Percentiles rank a stretch among this genome's conserved stretches.
Conservation (phyloP, 2,329 filamentous ascomycete genomes). For the Gaeumannomyces tritici region DNA sequence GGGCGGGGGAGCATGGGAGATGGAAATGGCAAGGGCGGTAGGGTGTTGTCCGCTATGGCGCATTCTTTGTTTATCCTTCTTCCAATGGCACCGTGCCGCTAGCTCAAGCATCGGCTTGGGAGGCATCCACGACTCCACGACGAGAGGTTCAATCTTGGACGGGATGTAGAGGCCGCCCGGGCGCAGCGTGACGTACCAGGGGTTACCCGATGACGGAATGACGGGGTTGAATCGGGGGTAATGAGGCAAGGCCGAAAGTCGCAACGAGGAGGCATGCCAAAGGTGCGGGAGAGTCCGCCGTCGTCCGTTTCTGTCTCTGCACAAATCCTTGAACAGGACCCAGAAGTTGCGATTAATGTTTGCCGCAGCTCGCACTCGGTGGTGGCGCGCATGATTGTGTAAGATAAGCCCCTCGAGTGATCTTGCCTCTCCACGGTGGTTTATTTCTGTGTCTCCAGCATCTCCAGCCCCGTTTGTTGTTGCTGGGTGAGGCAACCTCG, state of each 20-base stretch:
- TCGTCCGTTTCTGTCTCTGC: too few species aligned
- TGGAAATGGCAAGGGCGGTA: background rate
- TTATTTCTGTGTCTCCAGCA: background rate
- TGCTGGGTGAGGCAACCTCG: background rate
- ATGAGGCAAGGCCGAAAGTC: too few species aligned
- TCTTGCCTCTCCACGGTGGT: background rate
- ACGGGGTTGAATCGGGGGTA: background rate
- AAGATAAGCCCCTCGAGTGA: too few species aligned
- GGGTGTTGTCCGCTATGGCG: background rate
- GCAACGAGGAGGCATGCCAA: too few species aligned
- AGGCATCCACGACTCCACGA: background rate
- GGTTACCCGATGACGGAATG: background rate
- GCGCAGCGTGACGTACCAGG: background rate
- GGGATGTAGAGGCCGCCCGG: background rate
- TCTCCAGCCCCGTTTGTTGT: background rate
- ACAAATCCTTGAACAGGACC: background rate
- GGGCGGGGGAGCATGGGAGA: background rate
- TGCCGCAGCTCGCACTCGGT: background rate
- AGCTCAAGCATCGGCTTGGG: background rate
- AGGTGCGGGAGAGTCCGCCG: too few species aligned
- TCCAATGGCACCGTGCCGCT: background rate
- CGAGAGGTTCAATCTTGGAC: background rate
- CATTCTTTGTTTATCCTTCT: background rate
- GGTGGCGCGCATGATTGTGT: background rate
- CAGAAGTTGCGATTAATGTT: background rate